Evolutionary conservation across 2,329 filamentous ascomycete genomes (phyloP), one percentile per base, ranked within the genome.

Genomic region (Dactylellina drechsleri): DNA sequence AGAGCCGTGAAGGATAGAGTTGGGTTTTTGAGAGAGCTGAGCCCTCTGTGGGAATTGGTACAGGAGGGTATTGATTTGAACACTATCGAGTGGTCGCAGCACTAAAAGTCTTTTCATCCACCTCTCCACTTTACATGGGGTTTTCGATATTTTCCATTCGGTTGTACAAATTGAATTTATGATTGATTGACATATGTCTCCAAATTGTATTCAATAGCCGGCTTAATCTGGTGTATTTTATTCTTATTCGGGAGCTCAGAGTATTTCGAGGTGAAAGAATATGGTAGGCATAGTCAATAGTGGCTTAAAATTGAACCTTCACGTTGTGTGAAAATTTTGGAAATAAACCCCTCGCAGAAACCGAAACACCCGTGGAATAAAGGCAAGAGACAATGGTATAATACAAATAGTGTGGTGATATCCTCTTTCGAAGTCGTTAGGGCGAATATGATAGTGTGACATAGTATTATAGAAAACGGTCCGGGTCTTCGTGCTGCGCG

Each of bases 11-110:
- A 87, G 82, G 92, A 96, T 81, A 88, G 95, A 61, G 95, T 99
- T 50, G 91, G 89, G 15, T 98, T 98, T 86, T 85, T 99, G 80
- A 89, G 95, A 79, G 95, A 99, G 84, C 85, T 99, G 78, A 97
- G 93, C 81, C 95, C 95, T 45, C 84, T 99, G 68, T 99, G 95
- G 95, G 95, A 99, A 83, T 84, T 99, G 77, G 95, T 99, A 12
- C 95, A 99, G 84, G 95, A 99, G 82, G 95, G 95, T 15, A 88
- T 99, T 77, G 95, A 97, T 81, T 84, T 99, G 78, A 92, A 96
- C 83, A 97, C 92, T 50, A 99, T 99, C 80, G 90, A 99, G 84
- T 99, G 95, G 95, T 96, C 91, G 81, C 93, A 97, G 85, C 95
- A 99, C 83, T 98, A 43, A 66, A 36, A 36, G 52, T 16, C 10